phyloP scores from a whole-genome alignment of 805 yeast species.

The Torulaspora franciscae region DNA sequence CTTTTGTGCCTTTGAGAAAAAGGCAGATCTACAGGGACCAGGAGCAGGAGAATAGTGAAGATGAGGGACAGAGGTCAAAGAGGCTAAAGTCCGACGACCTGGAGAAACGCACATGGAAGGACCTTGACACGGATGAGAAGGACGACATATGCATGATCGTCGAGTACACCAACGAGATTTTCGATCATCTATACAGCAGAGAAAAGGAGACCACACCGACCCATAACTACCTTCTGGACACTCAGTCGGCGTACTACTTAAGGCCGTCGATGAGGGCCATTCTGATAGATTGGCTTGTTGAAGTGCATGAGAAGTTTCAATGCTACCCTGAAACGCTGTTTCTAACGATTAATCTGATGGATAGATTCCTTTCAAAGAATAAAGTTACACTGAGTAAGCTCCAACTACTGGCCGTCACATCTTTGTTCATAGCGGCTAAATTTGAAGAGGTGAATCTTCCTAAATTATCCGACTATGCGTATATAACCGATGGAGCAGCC shows the following conservation, averaged over 20 bases:
- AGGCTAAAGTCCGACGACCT: conserved; percentile 37
- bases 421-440: conserved; percentile 85
- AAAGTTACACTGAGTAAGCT: conserved; percentile 70
- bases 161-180: conserved; percentile 85
- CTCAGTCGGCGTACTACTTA: conserved; percentile 54
- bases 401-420: conserved; percentile 81
- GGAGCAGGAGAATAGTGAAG: conserved; percentile 12
- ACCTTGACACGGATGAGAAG: conserved; percentile 62
- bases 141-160: conserved; percentile 84
- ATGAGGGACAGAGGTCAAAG: conserved; percentile 4
- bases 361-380: conserved; percentile 73
- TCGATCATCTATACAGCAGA: conserved; percentile 62
- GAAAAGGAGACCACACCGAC: conserved; percentile 69
- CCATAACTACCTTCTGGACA: conserved; percentile 51
- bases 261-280: conserved; percentile 82
- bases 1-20: conserved; percentile 16
- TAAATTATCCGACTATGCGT: conserved; percentile 76
- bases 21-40: conserved; percentile 24
- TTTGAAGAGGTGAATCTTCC: conserved; percentile 91
- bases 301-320: conserved; percentile 78
- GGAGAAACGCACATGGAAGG: conserved; percentile 40
- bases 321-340: conserved; percentile 81
- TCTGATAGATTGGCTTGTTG: conserved; percentile 90
- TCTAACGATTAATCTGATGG: conserved; percentile 80
- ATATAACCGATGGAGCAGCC: conserved; percentile 82